Evolutionary conservation across 2,329 filamentous ascomycete species (phyloP).

Genomic region (Colletotrichum sp.): DNA sequence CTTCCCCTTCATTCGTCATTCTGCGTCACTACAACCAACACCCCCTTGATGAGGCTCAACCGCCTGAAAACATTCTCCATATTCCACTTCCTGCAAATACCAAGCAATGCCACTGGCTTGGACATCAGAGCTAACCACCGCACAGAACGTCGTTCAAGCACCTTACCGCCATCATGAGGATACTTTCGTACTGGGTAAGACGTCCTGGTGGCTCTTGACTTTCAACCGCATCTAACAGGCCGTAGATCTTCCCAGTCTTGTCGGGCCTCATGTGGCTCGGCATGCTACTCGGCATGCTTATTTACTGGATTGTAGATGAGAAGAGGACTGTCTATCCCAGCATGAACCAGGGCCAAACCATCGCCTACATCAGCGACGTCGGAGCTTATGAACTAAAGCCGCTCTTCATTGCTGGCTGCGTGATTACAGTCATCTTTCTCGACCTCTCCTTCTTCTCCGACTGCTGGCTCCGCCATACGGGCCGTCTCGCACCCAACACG

Average conservation of each 20-base stretch:
- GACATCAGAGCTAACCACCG: neutral
- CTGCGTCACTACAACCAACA: neutral
- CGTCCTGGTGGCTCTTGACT: neutral
- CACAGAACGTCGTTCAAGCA: neutral
- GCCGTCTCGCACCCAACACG: constrained; percentile 77
- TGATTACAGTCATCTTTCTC: constrained; percentile 77
- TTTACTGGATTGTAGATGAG: constrained; percentile 68
- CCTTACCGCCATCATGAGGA: constrained; percentile 17
- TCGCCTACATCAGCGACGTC: constrained; percentile 76
- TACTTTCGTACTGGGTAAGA: constrained; percentile 40
- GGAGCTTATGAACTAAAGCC: constrained; percentile 70
- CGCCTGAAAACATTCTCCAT: neutral
- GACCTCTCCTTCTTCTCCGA: constrained; percentile 82
- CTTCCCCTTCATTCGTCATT: neutral
- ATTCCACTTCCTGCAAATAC: neutral
- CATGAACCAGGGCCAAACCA: constrained; percentile 61
- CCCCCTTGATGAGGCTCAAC: neutral
- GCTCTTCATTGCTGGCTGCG: constrained; percentile 76
- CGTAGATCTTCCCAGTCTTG: constrained; percentile 69
- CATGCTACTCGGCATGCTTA: constrained; percentile 71
- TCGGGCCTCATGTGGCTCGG: constrained; percentile 68
- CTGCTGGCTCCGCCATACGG: constrained; percentile 82
- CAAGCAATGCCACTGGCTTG: neutral
- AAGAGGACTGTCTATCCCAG: constrained; percentile 62
- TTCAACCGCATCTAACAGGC: neutral